A percentile compares a stretch with the other conserved stretches of the same genome.
Conservation (phyloP, 2,329 filamentous ascomycete species). For the Ophiocordyceps camponoti-rufipedis region DNA sequence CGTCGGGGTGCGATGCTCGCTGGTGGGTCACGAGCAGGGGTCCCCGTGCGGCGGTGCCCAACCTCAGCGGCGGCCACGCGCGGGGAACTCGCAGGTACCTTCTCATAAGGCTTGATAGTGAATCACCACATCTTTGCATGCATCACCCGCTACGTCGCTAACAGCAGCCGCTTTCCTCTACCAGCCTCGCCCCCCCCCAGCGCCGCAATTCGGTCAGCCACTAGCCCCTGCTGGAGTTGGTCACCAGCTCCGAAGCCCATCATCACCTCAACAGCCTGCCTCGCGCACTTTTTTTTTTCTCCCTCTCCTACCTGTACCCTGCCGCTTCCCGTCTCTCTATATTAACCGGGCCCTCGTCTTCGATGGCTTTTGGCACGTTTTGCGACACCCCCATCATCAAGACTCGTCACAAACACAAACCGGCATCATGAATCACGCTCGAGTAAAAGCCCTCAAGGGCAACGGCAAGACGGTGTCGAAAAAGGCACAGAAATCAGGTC, state of each 20-base stretch:
- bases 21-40: not conserved
- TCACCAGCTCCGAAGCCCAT: not conserved
- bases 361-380: not conserved
- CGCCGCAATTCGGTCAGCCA: not conserved
- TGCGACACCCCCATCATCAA: not conserved
- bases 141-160: no score
- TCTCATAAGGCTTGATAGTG: not conserved
- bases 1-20: not conserved
- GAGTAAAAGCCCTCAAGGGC: constrained; percentile 50
- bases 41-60: not conserved
- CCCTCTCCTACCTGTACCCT: not conserved
- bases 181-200: no score
- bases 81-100: not conserved
- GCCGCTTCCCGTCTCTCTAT: not conserved
- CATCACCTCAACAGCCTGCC: not conserved
- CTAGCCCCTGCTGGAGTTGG: constrained; percentile 1
- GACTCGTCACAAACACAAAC: not conserved
- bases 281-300: not conserved
- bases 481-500: constrained; percentile 43
- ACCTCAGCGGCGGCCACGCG: not conserved
- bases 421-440: constrained; percentile 38
- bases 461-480: constrained; percentile 54
- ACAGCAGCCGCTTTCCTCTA: no score
- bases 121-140: no score
- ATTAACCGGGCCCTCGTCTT: not conserved